Evolutionary conservation across 352 stramenopile species (phyloP).

Genomic region (Phytopythium helicoides): DNA sequence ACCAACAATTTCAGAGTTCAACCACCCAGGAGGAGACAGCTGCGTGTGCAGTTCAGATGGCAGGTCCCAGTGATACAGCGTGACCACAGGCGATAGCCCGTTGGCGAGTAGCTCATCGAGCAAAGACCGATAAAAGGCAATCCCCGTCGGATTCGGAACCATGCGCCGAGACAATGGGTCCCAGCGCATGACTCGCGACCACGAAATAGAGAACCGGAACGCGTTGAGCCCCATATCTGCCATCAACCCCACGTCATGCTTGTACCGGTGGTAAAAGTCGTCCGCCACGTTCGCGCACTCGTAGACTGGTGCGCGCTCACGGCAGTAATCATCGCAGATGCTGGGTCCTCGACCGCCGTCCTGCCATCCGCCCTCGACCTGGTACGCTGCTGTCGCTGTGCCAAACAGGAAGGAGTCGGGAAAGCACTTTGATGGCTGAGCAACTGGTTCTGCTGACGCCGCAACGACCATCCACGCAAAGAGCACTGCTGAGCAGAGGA

Average conservation of each 20-base stretch:
- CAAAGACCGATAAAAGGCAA: conserved; percentile 90
- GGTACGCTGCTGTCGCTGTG: conserved; percentile 82
- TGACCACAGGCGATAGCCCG: conserved; percentile 88
- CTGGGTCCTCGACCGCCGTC: conserved; percentile 64
- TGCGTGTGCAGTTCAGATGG: conserved; percentile 81
- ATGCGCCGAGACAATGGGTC: conserved; percentile 40
- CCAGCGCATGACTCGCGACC: conserved; percentile 85
- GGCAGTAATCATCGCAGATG: conserved; percentile 93
- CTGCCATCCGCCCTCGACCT: conserved; percentile 89
- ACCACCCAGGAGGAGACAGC: conserved; percentile 46
- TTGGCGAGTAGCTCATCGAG: conserved; percentile 75
- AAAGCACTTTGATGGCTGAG: conserved; percentile 29
- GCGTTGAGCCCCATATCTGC: conserved; percentile 85
- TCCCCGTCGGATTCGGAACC: conserved; percentile 75
- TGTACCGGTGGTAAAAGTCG: conserved; percentile 91
- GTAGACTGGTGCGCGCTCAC: conserved; percentile 41
- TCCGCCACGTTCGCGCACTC: conserved; percentile 86
- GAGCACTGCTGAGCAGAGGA: neutral
- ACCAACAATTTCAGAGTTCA: conserved; percentile 44
- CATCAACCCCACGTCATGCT: conserved; percentile 92
- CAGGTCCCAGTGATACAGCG: conserved; percentile 94
- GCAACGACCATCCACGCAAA: conserved; percentile 5
- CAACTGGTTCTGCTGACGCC: conserved; percentile 1
- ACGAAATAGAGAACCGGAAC: conserved; percentile 93
- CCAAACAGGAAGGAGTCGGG: conserved; percentile 76